phyloP scores from a whole-genome alignment of 345 rosid species.

The Pistacia integerrima region DNA sequence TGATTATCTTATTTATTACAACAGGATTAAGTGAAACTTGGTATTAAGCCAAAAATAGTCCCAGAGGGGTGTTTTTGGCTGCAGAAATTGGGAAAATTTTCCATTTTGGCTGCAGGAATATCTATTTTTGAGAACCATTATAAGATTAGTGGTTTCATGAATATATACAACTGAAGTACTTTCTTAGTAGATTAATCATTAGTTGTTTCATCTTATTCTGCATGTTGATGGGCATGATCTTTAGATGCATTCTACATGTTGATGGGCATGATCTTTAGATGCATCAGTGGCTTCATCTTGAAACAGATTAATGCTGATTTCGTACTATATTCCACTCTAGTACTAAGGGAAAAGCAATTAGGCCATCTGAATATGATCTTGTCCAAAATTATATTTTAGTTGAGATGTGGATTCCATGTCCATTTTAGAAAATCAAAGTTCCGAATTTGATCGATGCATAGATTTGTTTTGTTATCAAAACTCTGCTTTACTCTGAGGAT shows the following conservation, averaged over 20 bases:
- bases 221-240: not conserved
- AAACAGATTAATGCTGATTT: not conserved
- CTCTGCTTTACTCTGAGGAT: not conserved
- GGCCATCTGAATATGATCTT: not conserved
- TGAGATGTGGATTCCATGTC: not conserved
- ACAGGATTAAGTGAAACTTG: not conserved
- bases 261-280: not conserved
- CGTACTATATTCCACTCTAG: not conserved
- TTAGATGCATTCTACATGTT: not conserved
- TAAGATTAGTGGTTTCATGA: not conserved
- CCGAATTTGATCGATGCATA: not conserved
- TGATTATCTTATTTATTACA: too few relatives aligned
- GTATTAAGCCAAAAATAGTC: not conserved
- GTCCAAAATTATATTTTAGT: not conserved
- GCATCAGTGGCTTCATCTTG: not conserved
- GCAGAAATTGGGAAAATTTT: not conserved
- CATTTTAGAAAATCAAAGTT: not conserved
- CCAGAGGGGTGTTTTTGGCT: not conserved
- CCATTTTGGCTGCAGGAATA: too few relatives aligned
- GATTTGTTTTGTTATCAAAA: not conserved
- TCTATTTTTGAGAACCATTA: too few relatives aligned
- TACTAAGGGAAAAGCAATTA: not conserved
- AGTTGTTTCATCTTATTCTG: not conserved
- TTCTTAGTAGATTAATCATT: not conserved
- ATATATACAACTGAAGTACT: not conserved